These are phyloP conservation scores for Blastobotrys capitulatus DNA, from an alignment of 1,139 yeast genomes.

Conservation along the genomic window DNA sequence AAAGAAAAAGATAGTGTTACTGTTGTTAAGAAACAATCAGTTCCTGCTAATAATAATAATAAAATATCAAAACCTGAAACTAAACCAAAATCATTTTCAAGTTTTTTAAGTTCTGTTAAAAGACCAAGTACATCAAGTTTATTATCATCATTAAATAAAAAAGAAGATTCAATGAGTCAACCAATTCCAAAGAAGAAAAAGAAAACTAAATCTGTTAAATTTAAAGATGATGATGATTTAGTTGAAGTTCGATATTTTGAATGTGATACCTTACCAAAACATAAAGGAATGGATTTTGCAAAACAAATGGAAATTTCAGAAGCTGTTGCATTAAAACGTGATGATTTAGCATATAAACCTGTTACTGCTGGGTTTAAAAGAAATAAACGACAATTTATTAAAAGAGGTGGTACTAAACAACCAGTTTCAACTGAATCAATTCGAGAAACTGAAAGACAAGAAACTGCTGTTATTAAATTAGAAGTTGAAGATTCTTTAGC, in stretches of 20 bases:
- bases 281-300: slow-evolving; percentile 21
- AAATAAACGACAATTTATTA: slow-evolving; percentile 5
- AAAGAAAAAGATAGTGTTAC: neutral
- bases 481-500: slow-evolving; percentile 4
- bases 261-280: slow-evolving; percentile 36
- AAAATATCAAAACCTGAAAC: neutral
- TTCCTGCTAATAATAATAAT: too few relatives aligned
- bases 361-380: neutral
- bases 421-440: slow-evolving; percentile 14
- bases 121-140: neutral
- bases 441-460: slow-evolving; percentile 5
- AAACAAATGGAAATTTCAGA: slow-evolving; percentile 30
- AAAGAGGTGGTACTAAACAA: slow-evolving; percentile 29
- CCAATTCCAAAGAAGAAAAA: slow-evolving; percentile 18
- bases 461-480: neutral
- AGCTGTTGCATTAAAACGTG: slow-evolving; percentile 20
- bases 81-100: slow-evolving; percentile 1
- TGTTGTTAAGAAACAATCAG: neutral
- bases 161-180: neutral
- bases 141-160: neutral
- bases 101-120: neutral
- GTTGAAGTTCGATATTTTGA: slow-evolving; percentile 42
- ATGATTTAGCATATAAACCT: neutral
- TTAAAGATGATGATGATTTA: slow-evolving; percentile 34
- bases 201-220: slow-evolving; percentile 32